These are phyloP conservation scores for Achaetomiella virescens DNA, from an alignment of 495 filamentous ascomycete species.

Conservation along the genomic window DNA sequence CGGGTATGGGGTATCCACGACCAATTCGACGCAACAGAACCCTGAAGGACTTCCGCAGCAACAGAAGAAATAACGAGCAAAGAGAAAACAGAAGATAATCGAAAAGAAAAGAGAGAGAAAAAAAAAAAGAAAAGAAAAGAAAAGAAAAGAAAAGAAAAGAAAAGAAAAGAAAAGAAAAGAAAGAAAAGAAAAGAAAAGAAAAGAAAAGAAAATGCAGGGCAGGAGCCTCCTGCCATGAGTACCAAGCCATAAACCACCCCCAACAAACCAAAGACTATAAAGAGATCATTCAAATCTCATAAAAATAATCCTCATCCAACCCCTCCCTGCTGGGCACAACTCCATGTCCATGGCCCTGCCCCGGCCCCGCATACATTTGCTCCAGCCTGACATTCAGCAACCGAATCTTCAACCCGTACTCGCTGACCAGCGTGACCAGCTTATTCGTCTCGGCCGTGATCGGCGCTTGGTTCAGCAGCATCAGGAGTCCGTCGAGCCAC, in stretches of 20 bases:
- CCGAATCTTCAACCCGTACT: slow-evolving; percentile 90
- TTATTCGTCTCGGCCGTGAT: slow-evolving; percentile 95
- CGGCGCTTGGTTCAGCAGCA: slow-evolving; percentile 90
- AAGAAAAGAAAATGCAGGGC: slow-evolving; percentile 39
- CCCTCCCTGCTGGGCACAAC: slow-evolving; percentile 55
- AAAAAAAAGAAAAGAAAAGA: too few relatives aligned
- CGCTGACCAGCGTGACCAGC: slow-evolving; percentile 72
- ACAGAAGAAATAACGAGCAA: background rate
- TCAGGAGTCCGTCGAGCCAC: slow-evolving; percentile 92
- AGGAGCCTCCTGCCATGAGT: too few relatives aligned
- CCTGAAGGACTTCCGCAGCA: background rate
- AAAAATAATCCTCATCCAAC: slow-evolving; percentile 64
- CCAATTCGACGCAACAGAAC: slow-evolving; percentile 1
- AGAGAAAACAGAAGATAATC: too few relatives aligned
- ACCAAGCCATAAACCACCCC: too few relatives aligned
- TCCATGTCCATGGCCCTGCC: slow-evolving; percentile 33
- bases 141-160: too few relatives aligned
- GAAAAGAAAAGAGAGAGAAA: slow-evolving; percentile 2
- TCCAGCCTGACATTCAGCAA: slow-evolving; percentile 89
- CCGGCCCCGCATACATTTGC: slow-evolving; percentile 53
- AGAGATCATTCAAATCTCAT: slow-evolving; percentile 45
- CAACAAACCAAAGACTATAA: background rate
- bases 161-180: too few relatives aligned
- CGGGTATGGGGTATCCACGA: slow-evolving; percentile 3
- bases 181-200: too few relatives aligned